Base-by-base conservation (phyloP, 352 stramenopile genomes). In the Globisporangium cystogenes region DNA sequence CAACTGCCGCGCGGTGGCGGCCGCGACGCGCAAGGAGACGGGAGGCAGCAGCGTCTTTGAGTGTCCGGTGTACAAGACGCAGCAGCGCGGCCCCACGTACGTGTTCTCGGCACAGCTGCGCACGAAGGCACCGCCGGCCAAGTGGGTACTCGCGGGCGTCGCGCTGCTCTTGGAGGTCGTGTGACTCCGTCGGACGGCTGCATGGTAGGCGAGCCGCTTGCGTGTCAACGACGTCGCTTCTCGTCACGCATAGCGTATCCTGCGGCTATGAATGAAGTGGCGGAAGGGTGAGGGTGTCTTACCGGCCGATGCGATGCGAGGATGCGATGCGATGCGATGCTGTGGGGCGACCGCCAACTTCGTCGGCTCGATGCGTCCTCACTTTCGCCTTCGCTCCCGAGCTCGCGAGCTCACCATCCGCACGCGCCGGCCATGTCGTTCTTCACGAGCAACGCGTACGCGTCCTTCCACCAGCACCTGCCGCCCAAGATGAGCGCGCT, bases 11-110 rank as follows among this genome's bases (percentile, higher is more conserved):
- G 88, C 87, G 4, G 66, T 90, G 12, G 65, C 21, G 21, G 8
- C 12, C 7, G 24, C 37, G 10, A 65, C 14, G 35, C 64, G 20
- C 40, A 60, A 39, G 8, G 54, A 41, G 10, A 48, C 37, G 15
- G 44, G 37, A 2, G 31, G 41, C 1, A 12, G 40, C 37, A 51
- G 59, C 31, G 62, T 80, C 43, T 97, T 89, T 50, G 71, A 87
- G 31, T 97, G 90, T 51, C 90, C 90, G 7, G 87, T 96, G 39
- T 97, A 97, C 58, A 90, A 90, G 45, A 97, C 90, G 8, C 86
- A 96, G 51, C 79, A 96, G 62, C 80, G 90, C 43, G 90, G 88
- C 3, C 76, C 88, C 5, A 97, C 88, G 24, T 92, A 89, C 46
- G 82, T 97, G 18, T 97, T 96, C 58, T 76, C 76, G 40, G 86